A percentile compares a stretch with the other conserved stretches of the same genome.
phyloP scores from a whole-genome alignment of 768 basidiomycete species.

The Symmetrospora coprosmae region DNA sequence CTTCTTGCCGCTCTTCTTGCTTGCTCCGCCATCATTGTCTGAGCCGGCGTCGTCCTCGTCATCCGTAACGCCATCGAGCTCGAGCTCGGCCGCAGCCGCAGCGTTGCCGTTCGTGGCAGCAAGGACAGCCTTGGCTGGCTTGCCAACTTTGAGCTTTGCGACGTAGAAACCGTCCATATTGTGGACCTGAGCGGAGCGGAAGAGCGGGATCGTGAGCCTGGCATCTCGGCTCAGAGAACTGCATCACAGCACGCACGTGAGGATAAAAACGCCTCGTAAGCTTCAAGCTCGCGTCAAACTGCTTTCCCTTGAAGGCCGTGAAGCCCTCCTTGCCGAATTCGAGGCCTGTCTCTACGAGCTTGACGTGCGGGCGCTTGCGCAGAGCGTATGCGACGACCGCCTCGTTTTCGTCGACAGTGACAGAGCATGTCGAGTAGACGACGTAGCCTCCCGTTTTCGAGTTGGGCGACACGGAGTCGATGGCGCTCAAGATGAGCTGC shows the following conservation, averaged over 20 bases:
- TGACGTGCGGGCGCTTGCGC: constrained; percentile 79
- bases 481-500: constrained; percentile 91
- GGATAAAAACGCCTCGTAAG: constrained; percentile 74
- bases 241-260: constrained; percentile 11
- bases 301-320: constrained; percentile 77
- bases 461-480: constrained; percentile 80
- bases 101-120: not conserved
- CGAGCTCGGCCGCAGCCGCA: constrained; percentile 36
- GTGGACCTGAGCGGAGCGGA: constrained; percentile 94
- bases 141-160: constrained; percentile 92
- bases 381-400: constrained; percentile 95
- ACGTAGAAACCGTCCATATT: constrained; percentile 99
- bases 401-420: constrained; percentile 96
- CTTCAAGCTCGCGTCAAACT: constrained; percentile 60
- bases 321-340: constrained; percentile 88
- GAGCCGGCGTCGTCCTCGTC: constrained; percentile 38
- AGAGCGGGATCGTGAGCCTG: constrained; percentile 34
- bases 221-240: not conserved
- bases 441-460: constrained; percentile 84
- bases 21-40: not conserved
- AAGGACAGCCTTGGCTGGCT: constrained; percentile 39
- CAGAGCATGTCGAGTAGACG: constrained; percentile 97
- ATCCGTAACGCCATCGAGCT: constrained; percentile 36
- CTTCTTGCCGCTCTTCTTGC: not conserved
- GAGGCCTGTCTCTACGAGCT: constrained; percentile 80